phyloP scores from a whole-genome alignment of 805 yeast genomes.

The Yamadazyma laniorum region DNA sequence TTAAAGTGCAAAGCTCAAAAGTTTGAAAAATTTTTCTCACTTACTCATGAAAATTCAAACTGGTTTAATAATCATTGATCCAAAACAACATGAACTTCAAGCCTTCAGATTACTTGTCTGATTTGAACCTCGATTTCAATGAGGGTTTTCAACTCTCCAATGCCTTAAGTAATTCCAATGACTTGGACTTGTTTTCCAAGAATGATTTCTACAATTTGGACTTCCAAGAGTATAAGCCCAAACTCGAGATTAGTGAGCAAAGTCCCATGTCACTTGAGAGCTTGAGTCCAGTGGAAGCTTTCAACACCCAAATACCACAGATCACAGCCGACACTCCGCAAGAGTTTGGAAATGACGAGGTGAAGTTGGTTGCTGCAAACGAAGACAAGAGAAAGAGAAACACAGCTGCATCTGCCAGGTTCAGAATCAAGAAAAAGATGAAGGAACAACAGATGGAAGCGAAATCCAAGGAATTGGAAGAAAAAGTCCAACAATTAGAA shows the following conservation, averaged over 20 bases:
- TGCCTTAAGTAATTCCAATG: slow-evolving; percentile 15
- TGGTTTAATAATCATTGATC: too few relatives aligned
- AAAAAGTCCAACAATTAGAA: slow-evolving; percentile 63
- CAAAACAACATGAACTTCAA: slow-evolving; percentile 47
- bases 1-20: too few relatives aligned
- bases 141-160: slow-evolving; percentile 10
- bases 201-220: slow-evolving; percentile 42
- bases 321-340: neutral
- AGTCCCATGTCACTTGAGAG: neutral
- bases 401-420: slow-evolving; percentile 93
- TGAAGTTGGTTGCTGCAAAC: slow-evolving; percentile 27
- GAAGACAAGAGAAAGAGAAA: slow-evolving; percentile 80
- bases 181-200: slow-evolving; percentile 40
- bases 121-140: slow-evolving; percentile 40
- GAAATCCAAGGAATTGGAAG: slow-evolving; percentile 68
- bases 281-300: neutral
- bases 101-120: slow-evolving; percentile 40
- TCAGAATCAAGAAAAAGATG: slow-evolving; percentile 86
- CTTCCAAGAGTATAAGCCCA: slow-evolving; percentile 15
- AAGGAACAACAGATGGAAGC: slow-evolving; percentile 90
- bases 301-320: neutral
- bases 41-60: slow-evolving; percentile 4
- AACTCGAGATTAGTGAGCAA: slow-evolving; percentile 5
- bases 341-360: neutral
- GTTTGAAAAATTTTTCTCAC: slow-evolving; percentile 2